Base-by-base conservation (phyloP, 1,284 basidiomycete species). In the Sporisorium exsertum region DNA sequence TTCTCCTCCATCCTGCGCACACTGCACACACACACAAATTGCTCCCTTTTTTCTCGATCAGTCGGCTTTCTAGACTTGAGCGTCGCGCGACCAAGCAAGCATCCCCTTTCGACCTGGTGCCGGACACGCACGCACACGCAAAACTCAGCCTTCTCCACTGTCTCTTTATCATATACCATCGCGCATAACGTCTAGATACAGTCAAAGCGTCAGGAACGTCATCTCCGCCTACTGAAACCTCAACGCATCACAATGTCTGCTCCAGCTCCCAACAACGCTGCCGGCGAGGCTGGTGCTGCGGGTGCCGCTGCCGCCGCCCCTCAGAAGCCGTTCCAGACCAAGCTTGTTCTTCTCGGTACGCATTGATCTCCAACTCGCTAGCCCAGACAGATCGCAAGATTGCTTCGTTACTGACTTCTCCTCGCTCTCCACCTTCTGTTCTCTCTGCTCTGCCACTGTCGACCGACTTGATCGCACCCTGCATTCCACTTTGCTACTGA, bases 311-410 rank as follows among this genome's bases (percentile, higher is more conserved):
- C 67, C 33, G 72, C 79, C 22, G 61, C 77, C 9, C 67, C 81
- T 27, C 78, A 80, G 50, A 80, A 80, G 55, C 83, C 83, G n/a
- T 83, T 82, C 56, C 84, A 84, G 75, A 83, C 83, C 37, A 85
- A 85, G 67, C 82, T 85, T 20, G 84, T 85, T 15, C 72, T 85
- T 20, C 79, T 85, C 9, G 83, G 40, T 43, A 43, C 20, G 40
- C 40, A 43, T 43, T 20, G 40, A n/a, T 20, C n/a, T n/a, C 15
- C n/a, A 9, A 9, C 18, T 20, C 40, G 40, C 6, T 1, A 43
- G 3, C 7, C 20, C 15, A 7, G 1, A 20, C 20, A 1, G 15
- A 43, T 20, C 9, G 18, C n/a, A 43, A 9, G 40, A 43, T 18
- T 8, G n/a, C 7, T 43, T 6, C 16, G 4, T n/a, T 43, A 20